phyloP scores from a whole-genome alignment of 192 early-diverging fungal genomes.

The Entomortierella beljakovae region DNA sequence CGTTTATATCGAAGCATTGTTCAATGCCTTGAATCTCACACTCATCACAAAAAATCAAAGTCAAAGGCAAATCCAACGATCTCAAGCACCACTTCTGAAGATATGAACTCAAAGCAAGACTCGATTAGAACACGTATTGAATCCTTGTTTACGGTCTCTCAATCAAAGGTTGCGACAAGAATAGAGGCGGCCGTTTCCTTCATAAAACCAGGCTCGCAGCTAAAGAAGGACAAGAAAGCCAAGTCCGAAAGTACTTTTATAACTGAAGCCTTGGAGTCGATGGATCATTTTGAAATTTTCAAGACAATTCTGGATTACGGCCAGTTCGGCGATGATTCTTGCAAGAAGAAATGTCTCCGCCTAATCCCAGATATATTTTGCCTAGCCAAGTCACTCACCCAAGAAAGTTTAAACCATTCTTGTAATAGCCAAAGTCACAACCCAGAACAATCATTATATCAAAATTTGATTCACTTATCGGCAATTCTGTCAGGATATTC shows the following conservation, averaged over 20 bases:
- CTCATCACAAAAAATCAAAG: constrained; percentile 22
- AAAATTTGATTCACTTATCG: constrained; percentile 6
- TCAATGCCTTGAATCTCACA: constrained; percentile 13
- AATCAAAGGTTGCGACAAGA: constrained; percentile 4
- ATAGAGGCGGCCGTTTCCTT: constrained; percentile 12
- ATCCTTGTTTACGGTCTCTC: constrained; percentile 12
- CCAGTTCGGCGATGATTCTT: not conserved
- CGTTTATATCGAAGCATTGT: constrained; percentile 25
- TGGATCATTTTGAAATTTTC: constrained; percentile 40
- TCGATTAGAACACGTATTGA: constrained; percentile 4
- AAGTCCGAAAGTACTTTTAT: not conserved
- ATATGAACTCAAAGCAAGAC: not conserved
- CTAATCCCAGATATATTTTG: constrained; percentile 20
- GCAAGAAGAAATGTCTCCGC: not conserved
- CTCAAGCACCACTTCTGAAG: not conserved
- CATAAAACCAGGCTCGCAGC: not conserved
- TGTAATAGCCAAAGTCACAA: not conserved
- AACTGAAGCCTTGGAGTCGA: constrained; percentile 17
- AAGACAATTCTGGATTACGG: constrained; percentile 26
- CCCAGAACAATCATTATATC: not conserved
- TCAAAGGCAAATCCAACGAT: not conserved
- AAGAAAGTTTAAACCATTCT: not conserved
- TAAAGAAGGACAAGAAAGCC: constrained; percentile 1
- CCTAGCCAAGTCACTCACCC: constrained; percentile 14
- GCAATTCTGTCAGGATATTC: constrained; percentile 39